Percentiles rank a stretch among this genome's conserved stretches.
Conservation (phyloP, 2,329 filamentous ascomycete species). For the Blumeriella jaapii region DNA sequence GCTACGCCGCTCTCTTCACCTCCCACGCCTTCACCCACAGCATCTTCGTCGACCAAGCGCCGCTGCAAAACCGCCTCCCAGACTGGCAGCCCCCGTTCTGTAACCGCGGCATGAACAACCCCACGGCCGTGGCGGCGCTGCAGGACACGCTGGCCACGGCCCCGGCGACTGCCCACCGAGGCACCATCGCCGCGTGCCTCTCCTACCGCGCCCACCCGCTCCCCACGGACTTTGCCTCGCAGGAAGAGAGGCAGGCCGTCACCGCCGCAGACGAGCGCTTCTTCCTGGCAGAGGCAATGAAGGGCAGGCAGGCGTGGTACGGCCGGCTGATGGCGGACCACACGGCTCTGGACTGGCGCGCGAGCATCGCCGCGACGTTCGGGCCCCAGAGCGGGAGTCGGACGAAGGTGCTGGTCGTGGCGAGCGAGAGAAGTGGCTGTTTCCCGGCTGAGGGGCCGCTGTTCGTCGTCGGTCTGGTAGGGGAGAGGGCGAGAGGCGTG, state of each 20-base stretch:
- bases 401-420: conserved; percentile 23
- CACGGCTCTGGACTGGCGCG: conserved; percentile 25
- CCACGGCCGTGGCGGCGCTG: conserved; percentile 18
- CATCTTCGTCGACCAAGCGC: conserved; percentile 26
- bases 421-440: conserved; percentile 26
- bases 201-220: conserved; percentile 20
- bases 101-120: conserved; percentile 25
- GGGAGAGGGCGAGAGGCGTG: conserved; percentile 15
- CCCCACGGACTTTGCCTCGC: conserved; percentile 9
- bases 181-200: conserved; percentile 24
- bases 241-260: not conserved
- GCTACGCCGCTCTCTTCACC: conserved; percentile 25
- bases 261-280: conserved; percentile 20
- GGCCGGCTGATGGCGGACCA: conserved; percentile 27
- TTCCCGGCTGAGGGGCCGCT: conserved; percentile 24
- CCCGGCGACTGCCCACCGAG: conserved; percentile 20
- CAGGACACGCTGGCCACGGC: conserved; percentile 19
- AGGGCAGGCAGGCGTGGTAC: conserved; percentile 22
- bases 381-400: conserved; percentile 11
- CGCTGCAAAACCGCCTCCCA: conserved; percentile 21
- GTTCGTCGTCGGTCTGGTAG: conserved; percentile 22
- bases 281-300: conserved; percentile 24
- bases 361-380: conserved; percentile 19
- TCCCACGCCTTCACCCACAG: conserved; percentile 20
- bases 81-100: conserved; percentile 23